These are phyloP conservation scores for Fraxinus angustifolia DNA, from an alignment of 305 asterid species.

Conservation along the genomic window DNA sequence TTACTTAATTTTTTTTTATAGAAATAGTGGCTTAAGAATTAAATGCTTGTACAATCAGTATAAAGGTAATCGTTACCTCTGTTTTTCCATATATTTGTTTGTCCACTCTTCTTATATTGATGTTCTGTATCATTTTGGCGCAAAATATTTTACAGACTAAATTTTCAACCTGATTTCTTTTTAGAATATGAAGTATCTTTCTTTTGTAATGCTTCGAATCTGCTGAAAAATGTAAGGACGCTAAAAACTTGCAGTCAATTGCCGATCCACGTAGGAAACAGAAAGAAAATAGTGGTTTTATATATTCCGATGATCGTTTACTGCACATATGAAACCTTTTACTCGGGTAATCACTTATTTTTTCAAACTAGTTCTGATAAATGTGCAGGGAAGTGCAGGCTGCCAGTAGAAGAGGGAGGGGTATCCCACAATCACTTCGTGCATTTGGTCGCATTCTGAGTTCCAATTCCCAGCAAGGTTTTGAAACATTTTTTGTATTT, in stretches of 20 bases:
- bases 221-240: neutral
- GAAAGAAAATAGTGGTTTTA: neutral
- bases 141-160: neutral
- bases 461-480: slow-evolving; percentile 50
- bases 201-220: neutral
- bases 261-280: neutral
- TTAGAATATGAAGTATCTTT: neutral
- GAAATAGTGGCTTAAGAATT: neutral
- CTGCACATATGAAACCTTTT: neutral
- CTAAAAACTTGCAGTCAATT: neutral
- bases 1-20: neutral
- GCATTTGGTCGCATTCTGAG: slow-evolving; percentile 76
- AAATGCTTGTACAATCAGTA: neutral
- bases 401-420: slow-evolving; percentile 58
- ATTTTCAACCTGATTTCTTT: neutral
- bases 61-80: neutral
- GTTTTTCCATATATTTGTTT: neutral
- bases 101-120: neutral
- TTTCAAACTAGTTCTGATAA: neutral
- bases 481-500: neutral
- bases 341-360: neutral
- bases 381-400: slow-evolving; percentile 49
- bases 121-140: neutral
- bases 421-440: slow-evolving; percentile 76
- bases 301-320: neutral